phyloP scores from a whole-genome alignment of 1,284 basidiomycete species.

The Irpex lacteus region DNA sequence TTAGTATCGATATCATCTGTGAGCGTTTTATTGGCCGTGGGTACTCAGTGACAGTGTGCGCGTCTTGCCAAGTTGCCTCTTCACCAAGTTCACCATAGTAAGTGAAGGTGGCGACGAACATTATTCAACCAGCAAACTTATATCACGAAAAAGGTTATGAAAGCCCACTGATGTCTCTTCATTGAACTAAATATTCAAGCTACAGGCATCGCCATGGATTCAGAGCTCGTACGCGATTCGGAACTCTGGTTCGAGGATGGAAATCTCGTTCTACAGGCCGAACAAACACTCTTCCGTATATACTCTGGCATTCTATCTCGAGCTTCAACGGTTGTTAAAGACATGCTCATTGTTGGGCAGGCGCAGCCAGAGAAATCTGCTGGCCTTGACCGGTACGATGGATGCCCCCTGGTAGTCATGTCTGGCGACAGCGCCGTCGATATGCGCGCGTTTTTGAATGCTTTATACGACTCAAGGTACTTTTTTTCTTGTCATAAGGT shows the following conservation, averaged over 20 bases:
- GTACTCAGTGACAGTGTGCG: too few species aligned
- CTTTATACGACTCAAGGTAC: neutral
- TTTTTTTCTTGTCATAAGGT: too few species aligned
- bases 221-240: neutral
- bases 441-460: neutral
- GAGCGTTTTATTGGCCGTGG: too few species aligned
- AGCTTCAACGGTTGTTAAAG: neutral
- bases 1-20: too few species aligned
- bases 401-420: neutral
- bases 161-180: too few species aligned
- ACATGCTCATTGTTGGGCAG: neutral
- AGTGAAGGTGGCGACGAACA: too few species aligned
- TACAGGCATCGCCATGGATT: neutral
- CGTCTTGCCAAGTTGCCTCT: too few species aligned
- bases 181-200: too few species aligned
- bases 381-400: neutral
- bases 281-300: conserved; percentile 12
- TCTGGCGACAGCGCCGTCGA: neutral
- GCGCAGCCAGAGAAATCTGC: neutral
- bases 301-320: conserved; percentile 8
- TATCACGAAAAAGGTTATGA: too few species aligned
- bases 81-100: too few species aligned
- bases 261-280: conserved; percentile 14
- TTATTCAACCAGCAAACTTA: too few species aligned
- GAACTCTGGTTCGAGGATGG: conserved; percentile 17